Evolutionary conservation across 352 stramenopile genomes (phyloP).

Genomic region (Phytophthora cajani): DNA sequence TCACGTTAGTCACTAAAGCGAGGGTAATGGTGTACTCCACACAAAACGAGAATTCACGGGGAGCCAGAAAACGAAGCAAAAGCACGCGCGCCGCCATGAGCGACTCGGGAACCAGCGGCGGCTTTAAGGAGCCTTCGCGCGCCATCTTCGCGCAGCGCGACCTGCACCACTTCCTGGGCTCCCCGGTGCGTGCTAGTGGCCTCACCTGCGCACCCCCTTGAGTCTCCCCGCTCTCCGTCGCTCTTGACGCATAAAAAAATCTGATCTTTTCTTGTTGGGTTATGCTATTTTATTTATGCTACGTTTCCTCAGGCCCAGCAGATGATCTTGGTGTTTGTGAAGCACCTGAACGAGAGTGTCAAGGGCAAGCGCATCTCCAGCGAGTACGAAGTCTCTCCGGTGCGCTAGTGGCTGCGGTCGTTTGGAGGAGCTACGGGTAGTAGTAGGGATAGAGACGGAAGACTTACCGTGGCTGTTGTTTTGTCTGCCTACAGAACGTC

Average conservation of each 20-base stretch:
- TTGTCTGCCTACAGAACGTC: constrained; percentile 60
- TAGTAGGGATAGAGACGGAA: background rate
- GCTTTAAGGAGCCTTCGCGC: constrained; percentile 66
- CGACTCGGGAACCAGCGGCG: constrained; percentile 23
- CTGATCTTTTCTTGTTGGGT: constrained; percentile 12
- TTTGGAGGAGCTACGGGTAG: background rate
- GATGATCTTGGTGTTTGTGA: constrained; percentile 84
- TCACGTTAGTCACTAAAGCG: background rate
- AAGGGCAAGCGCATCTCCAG: constrained; percentile 65
- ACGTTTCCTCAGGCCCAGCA: constrained; percentile 63
- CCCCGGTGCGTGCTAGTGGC: constrained; percentile 42
- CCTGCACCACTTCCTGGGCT: constrained; percentile 73
- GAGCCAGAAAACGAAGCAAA: constrained; percentile 39
- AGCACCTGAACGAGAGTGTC: constrained; percentile 84
- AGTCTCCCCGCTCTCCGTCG: background rate
- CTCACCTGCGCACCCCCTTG: background rate
- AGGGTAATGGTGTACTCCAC: background rate
- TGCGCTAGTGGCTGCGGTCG: constrained; percentile 33
- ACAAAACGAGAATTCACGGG: constrained; percentile 12
- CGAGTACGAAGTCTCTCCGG: constrained; percentile 69
- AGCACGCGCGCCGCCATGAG: constrained; percentile 35
- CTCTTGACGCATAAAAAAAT: constrained; percentile 5
- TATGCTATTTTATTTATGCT: constrained; percentile 5
- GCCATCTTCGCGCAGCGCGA: constrained; percentile 84
- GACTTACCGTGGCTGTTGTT: background rate